These are phyloP conservation scores for Biscogniauxia mediterranea DNA, from an alignment of 2,329 filamentous ascomycete species.

Conservation along the genomic window DNA sequence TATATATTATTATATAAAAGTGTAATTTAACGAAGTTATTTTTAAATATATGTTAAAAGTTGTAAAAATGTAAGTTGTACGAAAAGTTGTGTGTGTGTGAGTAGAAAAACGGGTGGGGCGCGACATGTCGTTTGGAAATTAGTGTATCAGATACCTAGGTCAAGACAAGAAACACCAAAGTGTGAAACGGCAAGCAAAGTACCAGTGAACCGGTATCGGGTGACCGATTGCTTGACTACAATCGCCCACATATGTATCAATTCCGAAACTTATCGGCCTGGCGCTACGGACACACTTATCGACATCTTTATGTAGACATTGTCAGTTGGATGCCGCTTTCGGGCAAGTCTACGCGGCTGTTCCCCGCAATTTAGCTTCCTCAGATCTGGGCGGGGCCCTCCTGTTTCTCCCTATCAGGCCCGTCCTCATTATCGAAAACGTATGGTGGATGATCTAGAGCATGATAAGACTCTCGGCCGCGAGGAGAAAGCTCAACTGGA, in stretches of 20 bases:
- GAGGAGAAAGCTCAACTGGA: constrained; percentile 8
- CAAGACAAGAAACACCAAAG: not conserved
- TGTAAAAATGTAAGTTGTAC: too few relatives aligned
- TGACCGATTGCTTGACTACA: not conserved
- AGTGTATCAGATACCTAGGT: too few relatives aligned
- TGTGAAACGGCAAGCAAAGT: too few relatives aligned
- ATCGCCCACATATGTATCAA: not conserved
- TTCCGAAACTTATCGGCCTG: not conserved
- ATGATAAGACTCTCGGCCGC: constrained; percentile 9
- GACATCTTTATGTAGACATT: not conserved
- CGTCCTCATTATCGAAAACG: constrained; percentile 21
- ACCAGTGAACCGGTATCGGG: constrained; percentile 11
- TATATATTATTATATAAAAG: too few relatives aligned
- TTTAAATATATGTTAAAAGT: too few relatives aligned
- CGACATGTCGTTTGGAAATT: too few relatives aligned
- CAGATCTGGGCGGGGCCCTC: constrained; percentile 19
- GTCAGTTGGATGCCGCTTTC: not conserved
- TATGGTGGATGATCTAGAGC: constrained; percentile 15
- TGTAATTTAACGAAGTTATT: too few relatives aligned
- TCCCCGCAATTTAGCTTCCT: constrained; percentile 25
- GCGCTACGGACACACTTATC: not conserved
- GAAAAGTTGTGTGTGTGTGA: too few relatives aligned
- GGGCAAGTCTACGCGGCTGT: not conserved
- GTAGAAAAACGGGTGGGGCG: too few relatives aligned
- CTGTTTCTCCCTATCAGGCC: constrained; percentile 19